Evolutionary conservation across 331 rosid species (phyloP), one percentile per base, ranked within the genome.

Genomic region (Malus hybrid): DNA sequence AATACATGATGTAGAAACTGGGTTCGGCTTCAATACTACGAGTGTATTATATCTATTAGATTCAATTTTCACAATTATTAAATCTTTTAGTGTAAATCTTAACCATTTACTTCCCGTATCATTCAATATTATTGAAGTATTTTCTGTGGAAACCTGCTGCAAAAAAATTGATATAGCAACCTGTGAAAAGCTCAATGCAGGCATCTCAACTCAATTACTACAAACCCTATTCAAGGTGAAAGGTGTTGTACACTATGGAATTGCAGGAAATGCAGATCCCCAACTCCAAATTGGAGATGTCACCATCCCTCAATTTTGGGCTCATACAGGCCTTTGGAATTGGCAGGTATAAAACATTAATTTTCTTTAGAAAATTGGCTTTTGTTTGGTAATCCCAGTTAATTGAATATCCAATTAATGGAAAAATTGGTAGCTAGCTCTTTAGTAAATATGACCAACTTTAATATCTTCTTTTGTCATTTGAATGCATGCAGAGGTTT

Each of bases 261-360:
- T 91, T 82, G 91, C 98, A 6, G 97, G 97, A 63, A 91, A 91
- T 72, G 88, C 88, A 69, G 81, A 93, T 78, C 89, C 98, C 24
- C 15, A 86, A 22, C 86, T 93, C 32, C 92, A 88, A 66, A 85
- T 91, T 68, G 96, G 98, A 78, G 93, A 91, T 77, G 97, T 93
- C 0, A 83, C 93, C 16, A 85, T 93, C 80, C 98, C 97, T 6
- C 89, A 79, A 33, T 85, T 58, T 60, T 90, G 97, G 97, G 92
- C 96, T 20, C 98, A 91, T 33, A 80, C 88, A 6, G 92, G 96
- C 58, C 93, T 89, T 20, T 91, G 93, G 98, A 83, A 86, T 74
- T 91, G 96, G 98, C 93, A 93, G 96, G 94, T 91, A 77, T n/a
- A 26, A 6, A 56, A 44, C 29, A 6, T 5, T 6, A 5, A 48